Base-by-base conservation (phyloP, 768 basidiomycete species). In the Cyclocybe aegerita region DNA sequence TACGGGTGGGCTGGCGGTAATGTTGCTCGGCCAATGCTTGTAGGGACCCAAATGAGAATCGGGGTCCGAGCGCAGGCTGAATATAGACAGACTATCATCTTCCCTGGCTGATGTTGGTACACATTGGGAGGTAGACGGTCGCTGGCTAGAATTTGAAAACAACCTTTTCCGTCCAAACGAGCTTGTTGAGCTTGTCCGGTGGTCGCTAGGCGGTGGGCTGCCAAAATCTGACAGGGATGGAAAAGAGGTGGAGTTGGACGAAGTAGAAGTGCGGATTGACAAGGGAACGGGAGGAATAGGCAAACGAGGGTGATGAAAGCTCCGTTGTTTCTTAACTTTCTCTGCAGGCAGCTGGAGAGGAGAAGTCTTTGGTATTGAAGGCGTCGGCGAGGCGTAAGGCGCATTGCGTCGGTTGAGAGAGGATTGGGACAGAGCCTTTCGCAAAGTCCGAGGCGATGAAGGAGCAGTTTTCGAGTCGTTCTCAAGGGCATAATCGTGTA, bases 261-360 rank as follows among this genome's bases (percentile, higher is more conserved):
- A 64, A 39, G 63, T 66, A 11, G 65, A 60, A 34, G 69, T 66
- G 31, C 72, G 70, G 30, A 67, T 56, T 36, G 72, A 66, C 15
- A 70, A 54, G 12, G 78, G 78, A 9, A 83, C 62, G 29, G 81
- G 70, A 12, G 81, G 79, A n/a, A 82, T 63, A 34, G 81, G 77
- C 10, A 80, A 64, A 39, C 77, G 80, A 38, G 79, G 69, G 57
- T 80, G 77, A 62, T 84, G 78, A 56, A 85, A 86, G n/a, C 81
- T 83, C 34, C 79, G 79, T 61, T 83, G 83, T 62, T 85, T 83
- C 52, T 69, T 74, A 11, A 43, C 65, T 62, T 72, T 76, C 15
- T 70, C 68, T 14, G 57, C 43, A n/a, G 59, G 43, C 23, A 58
- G 50, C 12, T 71, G 23, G 23, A 23, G 60, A 30, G 59, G 62